Evolutionary conservation across 371 early-diverging fungal genomes (phyloP).

Genomic region (Rhizopus arrhizus): DNA sequence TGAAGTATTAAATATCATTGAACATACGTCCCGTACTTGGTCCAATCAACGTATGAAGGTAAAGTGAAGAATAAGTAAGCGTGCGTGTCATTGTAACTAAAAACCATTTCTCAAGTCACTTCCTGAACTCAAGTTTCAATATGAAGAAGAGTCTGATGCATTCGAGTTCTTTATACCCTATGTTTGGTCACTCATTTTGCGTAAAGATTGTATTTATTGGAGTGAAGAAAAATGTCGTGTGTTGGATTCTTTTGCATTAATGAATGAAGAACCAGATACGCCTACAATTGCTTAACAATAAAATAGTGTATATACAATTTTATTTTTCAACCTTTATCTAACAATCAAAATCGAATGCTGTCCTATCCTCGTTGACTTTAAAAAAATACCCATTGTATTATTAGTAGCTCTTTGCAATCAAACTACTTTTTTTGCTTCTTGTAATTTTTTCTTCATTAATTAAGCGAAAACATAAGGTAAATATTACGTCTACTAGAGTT

Average conservation of each 20-base stretch:
- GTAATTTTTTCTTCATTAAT: no score
- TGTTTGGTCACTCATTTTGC: conserved; percentile 68
- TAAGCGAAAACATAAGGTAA: no score
- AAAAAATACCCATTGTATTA: no score
- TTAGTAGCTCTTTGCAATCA: no score
- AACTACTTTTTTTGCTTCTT: no score
- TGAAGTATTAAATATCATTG: conserved; percentile 69
- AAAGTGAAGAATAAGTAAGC: conserved; percentile 5
- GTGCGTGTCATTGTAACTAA: background rate
- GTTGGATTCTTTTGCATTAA: conserved; percentile 49
- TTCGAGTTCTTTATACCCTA: conserved; percentile 73
- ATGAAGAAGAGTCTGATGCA: conserved; percentile 65
- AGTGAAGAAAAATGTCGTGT: conserved; percentile 66
- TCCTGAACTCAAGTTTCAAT: conserved; percentile 68
- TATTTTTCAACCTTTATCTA: background rate
- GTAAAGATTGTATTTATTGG: conserved; percentile 69
- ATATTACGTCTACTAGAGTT: no score
- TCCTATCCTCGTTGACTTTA: no score
- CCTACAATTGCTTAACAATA: background rate
- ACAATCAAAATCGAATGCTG: no score
- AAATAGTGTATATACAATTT: background rate
- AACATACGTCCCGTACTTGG: conserved; percentile 70
- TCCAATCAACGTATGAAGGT: conserved; percentile 59
- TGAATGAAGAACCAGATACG: conserved; percentile 23
- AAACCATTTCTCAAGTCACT: conserved; percentile 29